Conservation (phyloP, 768 basidiomycete species). For the Podaxis carcinomalis region DNA sequence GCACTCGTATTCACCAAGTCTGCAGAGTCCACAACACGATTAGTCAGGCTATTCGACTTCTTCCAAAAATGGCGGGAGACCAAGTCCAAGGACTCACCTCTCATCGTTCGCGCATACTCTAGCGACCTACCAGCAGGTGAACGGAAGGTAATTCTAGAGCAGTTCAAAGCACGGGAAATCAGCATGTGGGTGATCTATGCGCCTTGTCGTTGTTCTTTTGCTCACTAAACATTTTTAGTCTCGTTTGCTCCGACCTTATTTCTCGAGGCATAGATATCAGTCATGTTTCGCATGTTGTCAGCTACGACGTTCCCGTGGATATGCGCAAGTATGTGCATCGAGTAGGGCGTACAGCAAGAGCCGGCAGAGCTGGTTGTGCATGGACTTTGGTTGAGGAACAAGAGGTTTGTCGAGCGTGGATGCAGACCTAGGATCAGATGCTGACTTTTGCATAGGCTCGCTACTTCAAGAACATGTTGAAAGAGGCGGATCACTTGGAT, state of each 20-base stretch:
- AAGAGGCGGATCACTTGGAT: slow-evolving; percentile 62
- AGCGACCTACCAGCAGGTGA: slow-evolving; percentile 76
- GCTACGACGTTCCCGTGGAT: slow-evolving; percentile 95
- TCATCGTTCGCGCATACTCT: slow-evolving; percentile 73
- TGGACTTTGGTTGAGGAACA: slow-evolving; percentile 97
- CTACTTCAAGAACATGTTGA: slow-evolving; percentile 83
- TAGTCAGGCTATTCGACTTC: slow-evolving; percentile 77
- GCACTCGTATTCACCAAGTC: slow-evolving; percentile 97
- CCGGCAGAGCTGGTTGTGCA: slow-evolving; percentile 82
- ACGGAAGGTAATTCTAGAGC: slow-evolving; percentile 70
- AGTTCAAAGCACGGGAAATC: slow-evolving; percentile 77
- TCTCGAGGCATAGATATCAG: slow-evolving; percentile 95
- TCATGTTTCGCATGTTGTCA: slow-evolving; percentile 88
- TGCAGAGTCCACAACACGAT: slow-evolving; percentile 81
- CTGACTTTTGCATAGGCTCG: slow-evolving; percentile 51
- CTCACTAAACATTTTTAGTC: slow-evolving; percentile 36
- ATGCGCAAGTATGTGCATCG: slow-evolving; percentile 98
- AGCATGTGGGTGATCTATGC: slow-evolving; percentile 57
- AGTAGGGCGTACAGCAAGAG: slow-evolving; percentile 93
- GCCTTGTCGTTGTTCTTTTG: neutral
- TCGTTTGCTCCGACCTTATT: slow-evolving; percentile 95
- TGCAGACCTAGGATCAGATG: neutral
- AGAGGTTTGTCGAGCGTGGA: slow-evolving; percentile 42
- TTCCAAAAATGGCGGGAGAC: slow-evolving; percentile 47
- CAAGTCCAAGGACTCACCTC: slow-evolving; percentile 17